These are phyloP conservation scores for Solanum medicagineum DNA, from an alignment of 257 asterid species.

Conservation along the genomic window DNA sequence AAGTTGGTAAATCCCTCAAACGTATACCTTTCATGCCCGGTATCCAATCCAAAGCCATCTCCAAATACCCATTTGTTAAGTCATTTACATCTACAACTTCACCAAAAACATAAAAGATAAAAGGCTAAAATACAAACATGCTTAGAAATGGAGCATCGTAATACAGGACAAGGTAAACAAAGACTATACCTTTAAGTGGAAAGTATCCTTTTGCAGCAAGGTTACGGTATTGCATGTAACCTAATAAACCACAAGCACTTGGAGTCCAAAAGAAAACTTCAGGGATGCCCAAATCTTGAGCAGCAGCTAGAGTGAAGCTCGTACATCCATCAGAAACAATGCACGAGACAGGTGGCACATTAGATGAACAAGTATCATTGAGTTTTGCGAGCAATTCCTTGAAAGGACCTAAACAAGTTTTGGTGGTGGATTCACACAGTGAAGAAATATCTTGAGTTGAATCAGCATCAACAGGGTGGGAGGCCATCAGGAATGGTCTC, in stretches of 20 bases:
- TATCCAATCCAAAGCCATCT: conserved; percentile 19
- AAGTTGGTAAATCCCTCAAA: conserved; percentile 31
- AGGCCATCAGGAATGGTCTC: conserved; percentile 10
- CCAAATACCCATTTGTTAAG: conserved; percentile 38
- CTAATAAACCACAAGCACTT: conserved; percentile 5
- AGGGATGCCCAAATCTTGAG: conserved; percentile 5
- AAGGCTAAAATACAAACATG: background rate
- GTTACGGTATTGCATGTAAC: background rate
- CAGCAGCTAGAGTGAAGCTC: conserved; percentile 5
- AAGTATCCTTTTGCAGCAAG: background rate
- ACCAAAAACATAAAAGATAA: background rate
- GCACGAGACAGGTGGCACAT: conserved; percentile 5
- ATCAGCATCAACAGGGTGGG: background rate
- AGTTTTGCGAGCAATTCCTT: background rate
- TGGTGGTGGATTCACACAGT: background rate
- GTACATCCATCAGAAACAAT: conserved; percentile 1
- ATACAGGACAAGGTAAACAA: background rate
- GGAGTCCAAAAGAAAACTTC: conserved; percentile 5
- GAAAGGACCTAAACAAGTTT: background rate
- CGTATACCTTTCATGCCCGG: conserved; percentile 25
- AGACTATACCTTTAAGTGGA: conserved; percentile 9
- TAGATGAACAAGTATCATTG: background rate
- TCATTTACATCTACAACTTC: conserved; percentile 16
- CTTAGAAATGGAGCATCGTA: background rate
- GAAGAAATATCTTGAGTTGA: conserved; percentile 8